Evolutionary conservation across 1,284 basidiomycete species (phyloP).

Genomic region (Testicularia cyperi): DNA sequence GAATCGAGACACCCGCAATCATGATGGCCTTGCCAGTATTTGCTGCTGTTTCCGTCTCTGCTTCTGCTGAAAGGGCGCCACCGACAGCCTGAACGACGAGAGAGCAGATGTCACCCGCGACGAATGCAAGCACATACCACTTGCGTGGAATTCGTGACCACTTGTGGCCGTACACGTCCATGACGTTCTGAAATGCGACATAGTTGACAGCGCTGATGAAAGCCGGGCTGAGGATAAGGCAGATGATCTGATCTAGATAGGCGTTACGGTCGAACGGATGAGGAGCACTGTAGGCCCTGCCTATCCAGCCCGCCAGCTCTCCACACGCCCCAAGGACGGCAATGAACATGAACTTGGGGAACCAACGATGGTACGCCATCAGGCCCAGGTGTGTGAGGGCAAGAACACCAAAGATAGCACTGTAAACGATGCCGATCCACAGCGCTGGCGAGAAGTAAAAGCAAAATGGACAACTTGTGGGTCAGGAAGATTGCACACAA

Average conservation of each 20-base stretch:
- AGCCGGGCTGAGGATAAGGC: conserved; percentile 36
- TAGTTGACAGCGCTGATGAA: conserved; percentile 43
- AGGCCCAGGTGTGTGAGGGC: conserved; percentile 14
- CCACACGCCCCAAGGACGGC: conserved; percentile 20
- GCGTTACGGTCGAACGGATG: conserved; percentile 28
- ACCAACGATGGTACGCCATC: conserved; percentile 12
- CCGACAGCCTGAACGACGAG: conserved; percentile 33
- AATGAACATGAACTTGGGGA: conserved; percentile 25
- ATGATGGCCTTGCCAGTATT: conserved; percentile 19
- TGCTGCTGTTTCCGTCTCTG: conserved; percentile 4
- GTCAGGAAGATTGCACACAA: not conserved
- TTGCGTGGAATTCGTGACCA: conserved; percentile 35
- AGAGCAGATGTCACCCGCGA: conserved; percentile 26
- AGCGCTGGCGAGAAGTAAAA: conserved; percentile 3
- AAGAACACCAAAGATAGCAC: conserved; percentile 14
- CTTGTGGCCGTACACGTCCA: conserved; percentile 33
- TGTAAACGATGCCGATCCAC: conserved; percentile 32
- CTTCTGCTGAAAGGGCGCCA: conserved; percentile 24
- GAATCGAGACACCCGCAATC: conserved; percentile 35
- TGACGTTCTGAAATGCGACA: conserved; percentile 26
- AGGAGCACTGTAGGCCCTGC: conserved; percentile 10
- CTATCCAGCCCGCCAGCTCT: conserved; percentile 33
- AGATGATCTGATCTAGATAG: conserved; percentile 38
- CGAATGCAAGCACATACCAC: conserved; percentile 31
- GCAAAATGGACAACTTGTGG: not conserved